A percentile compares a stretch with the other conserved stretches of the same genome.
Evolutionary conservation across 2,329 filamentous ascomycete genomes (phyloP).

Genomic region (Fusarium sulawesiense): DNA sequence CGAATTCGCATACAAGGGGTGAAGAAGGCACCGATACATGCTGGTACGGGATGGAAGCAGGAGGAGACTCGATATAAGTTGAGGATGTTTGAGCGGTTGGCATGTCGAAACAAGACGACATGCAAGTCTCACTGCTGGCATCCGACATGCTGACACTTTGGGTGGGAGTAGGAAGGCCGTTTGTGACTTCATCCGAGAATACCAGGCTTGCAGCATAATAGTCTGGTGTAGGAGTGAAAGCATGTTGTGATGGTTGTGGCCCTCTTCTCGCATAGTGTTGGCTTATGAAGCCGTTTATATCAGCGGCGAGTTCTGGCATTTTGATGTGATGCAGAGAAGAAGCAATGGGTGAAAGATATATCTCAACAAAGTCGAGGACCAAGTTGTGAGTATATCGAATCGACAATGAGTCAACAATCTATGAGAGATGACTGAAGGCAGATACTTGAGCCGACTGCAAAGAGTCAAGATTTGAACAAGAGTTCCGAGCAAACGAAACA

Average conservation of each 20-base stretch:
- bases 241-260: background rate
- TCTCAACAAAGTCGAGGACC: background rate
- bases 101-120: conserved; percentile 26
- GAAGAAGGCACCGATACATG: conserved; percentile 8
- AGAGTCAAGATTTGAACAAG: background rate
- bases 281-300: conserved; percentile 32
- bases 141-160: conserved; percentile 23
- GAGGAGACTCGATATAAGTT: conserved; percentile 39
- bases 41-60: conserved; percentile 18
- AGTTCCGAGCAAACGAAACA: background rate
- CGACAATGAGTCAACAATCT: background rate
- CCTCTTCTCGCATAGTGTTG: conserved; percentile 25
- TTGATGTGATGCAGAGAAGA: background rate
- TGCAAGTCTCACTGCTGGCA: conserved; percentile 23
- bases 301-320: conserved; percentile 24
- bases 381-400: background rate
- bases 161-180: background rate
- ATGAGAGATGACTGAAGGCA: background rate
- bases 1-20: conserved; percentile 57
- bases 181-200: conserved; percentile 12
- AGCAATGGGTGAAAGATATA: background rate
- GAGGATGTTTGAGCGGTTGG: conserved; percentile 17
- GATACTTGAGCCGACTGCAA: background rate
- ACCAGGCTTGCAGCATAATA: conserved; percentile 32
- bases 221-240: background rate